Evolutionary conservation across 208 protist genomes (phyloP), one percentile per base, ranked within the genome.

Genomic region (Wallacemonas sp.): DNA sequence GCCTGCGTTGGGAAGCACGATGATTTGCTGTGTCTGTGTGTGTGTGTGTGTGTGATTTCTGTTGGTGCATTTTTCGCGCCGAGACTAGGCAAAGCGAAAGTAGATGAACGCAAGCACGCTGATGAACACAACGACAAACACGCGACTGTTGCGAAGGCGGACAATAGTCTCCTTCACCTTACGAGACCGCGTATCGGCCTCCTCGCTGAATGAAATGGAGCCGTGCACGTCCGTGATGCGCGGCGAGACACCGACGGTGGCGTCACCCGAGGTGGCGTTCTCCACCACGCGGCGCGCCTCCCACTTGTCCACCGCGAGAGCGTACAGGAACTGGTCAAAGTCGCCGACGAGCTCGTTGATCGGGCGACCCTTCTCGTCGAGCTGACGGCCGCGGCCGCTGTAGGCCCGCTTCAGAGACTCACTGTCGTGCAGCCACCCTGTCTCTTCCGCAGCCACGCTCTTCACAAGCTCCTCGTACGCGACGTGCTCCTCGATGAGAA

Each of bases 401-500:
- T 28, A 44, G 31, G n/a, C 4, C 0, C 52, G 52, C 31, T 28
- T 20, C 36, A 59, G 52, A 36, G 31, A 25, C 31, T 59, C n/a
- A 3, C 31, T 11, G 31, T 36, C 52, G 20, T 33, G 28, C 54
- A 48, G 3, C 84, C 86, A 92, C n/a, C 71, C n/a, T 31, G 86
- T 39, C 64, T 95, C 86, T 22, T 84, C 70, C 42, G n/a, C 48
- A 0, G 75, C 74, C 8, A 92, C 28, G 20, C 66, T 46, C 11
- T 77, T 76, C 52, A 95, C 50, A 26, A 77, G 79, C 1, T 33
- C 48, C 25, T 91, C 75, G 65, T 84, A 93, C 23, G 55, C 70
- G 2, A 87, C 76, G 67, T 95, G 89, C 54, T 87, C 61, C 20
- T 89, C 78, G 8, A 95, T 25, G n/a, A 95, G 72, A 64, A 95